Base-by-base conservation (phyloP, 2,329 filamentous ascomycete species). In the Ambrosiella beaveri region DNA sequence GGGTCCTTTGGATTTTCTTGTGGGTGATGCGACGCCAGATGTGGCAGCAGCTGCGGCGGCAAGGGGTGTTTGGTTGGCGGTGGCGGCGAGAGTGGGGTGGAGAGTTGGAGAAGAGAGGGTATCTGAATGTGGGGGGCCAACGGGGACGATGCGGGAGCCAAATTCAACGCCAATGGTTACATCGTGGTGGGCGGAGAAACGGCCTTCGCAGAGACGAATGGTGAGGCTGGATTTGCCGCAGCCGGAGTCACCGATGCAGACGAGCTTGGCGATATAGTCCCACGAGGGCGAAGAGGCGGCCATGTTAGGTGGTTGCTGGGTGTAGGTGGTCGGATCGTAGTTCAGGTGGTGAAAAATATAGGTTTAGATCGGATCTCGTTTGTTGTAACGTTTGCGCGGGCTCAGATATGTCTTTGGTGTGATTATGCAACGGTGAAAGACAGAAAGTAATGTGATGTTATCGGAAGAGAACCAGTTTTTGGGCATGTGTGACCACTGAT, bases 231-330 rank as follows among this genome's bases (percentile, higher is more conserved):
- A 95, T 76, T 98, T 98, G 67, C 93, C 93, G 68, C 88, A 95
- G 68, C 90, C 93, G 51, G 86, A 93, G 74, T 97, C 93, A 70
- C 93, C 93, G 67, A 98, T 89, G 74, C 88, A 95, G 68, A 97
- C 91, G 66, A 98, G 87, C 73, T 98, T 98, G 71, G 91, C 90
- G 69, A 97, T 98, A 75, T 94, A 97, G 75, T 97, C 89, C 91
- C 91, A 97, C 71, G 88, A 85, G 66, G 83, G 79, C 63, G 73
- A 70, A 67, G 77, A 77, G 35, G 50, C 17, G 27, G 56, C 56
- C 59, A 60, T 60, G 12, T 38, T 47, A 13, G 37, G 15, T 11
- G 7, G 37, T 51, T 8, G 13, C 9, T 9, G 19, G 15, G 17
- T 13, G 47, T 8, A 35, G 19, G 47, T 11, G 8, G 47, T 11